Evolutionary conservation across 2,329 filamentous ascomycete species (phyloP).

Genomic region (Pseudogymnoascus destructans): DNA sequence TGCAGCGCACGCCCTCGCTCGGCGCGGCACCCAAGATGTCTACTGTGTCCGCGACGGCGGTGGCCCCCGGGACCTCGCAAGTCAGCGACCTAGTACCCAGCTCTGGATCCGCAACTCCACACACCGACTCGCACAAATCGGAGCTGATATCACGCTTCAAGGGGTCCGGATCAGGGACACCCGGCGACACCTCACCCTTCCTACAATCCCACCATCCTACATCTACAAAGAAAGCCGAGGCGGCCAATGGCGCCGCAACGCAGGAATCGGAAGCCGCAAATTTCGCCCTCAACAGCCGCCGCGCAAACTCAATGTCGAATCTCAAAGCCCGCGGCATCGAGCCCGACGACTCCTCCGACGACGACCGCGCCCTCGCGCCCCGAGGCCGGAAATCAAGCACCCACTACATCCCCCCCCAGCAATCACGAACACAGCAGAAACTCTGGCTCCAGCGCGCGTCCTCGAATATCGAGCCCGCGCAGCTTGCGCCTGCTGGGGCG

Average conservation of each 20-base stretch:
- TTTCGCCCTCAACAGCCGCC: slow-evolving; percentile 14
- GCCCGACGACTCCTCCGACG: slow-evolving; percentile 30
- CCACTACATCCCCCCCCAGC: slow-evolving; percentile 27
- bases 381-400: slow-evolving; percentile 24
- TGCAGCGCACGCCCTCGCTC: slow-evolving; percentile 50
- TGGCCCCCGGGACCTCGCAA: slow-evolving; percentile 21
- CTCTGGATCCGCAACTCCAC: slow-evolving; percentile 30
- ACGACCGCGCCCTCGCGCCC: slow-evolving; percentile 33
- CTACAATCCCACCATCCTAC: slow-evolving; percentile 30
- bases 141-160: slow-evolving; percentile 49
- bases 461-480: slow-evolving; percentile 54
- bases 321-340: slow-evolving; percentile 20
- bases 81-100: slow-evolving; percentile 22
- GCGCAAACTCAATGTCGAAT: slow-evolving; percentile 24
- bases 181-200: slow-evolving; percentile 35
- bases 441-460: slow-evolving; percentile 61
- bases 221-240: slow-evolving; percentile 10
- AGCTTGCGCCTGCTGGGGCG: slow-evolving; percentile 27
- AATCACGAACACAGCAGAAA: slow-evolving; percentile 62
- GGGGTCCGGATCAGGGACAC: slow-evolving; percentile 35
- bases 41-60: slow-evolving; percentile 40
- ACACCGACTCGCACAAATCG: slow-evolving; percentile 22
- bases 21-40: slow-evolving; percentile 54
- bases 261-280: neutral
- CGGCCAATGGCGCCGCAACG: neutral